Base-by-base conservation (phyloP, 768 basidiomycete genomes). In the Lanmaoa rubissima region DNA sequence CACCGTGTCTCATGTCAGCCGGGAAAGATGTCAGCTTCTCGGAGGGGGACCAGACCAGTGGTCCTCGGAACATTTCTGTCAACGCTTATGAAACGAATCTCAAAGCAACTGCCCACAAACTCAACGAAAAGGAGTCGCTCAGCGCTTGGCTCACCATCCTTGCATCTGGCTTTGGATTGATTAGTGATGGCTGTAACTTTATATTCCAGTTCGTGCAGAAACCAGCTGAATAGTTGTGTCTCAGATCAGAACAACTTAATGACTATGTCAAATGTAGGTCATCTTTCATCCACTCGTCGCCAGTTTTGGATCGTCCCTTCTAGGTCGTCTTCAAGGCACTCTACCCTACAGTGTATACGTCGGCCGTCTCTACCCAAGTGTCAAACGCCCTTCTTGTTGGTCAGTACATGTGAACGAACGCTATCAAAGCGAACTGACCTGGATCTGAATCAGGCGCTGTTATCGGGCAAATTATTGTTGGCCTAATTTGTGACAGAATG, bases 341-440 rank as follows among this genome's bases (percentile, higher is more conserved):
- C 14, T 88, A 89, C 65, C 83, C 85, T 4, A 75, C 69, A n/a
- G 73, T 75, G 4, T 90, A 90, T 65, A 88, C 84, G 0, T 67
- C 83, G 1, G 58, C 67, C 4, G 78, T 86, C 36, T 86, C 86
- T 7, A 91, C 89, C 4, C 79, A 82, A 34, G 84, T 90, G 3
- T 85, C 83, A 5, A 90, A 90, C 65, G 71, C 89, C 7, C 76
- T 90, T 19, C 80, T 88, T 55, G 79, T 90, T 57, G 88, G 87
- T 78, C 68, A 73, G 75, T 67, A 50, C 53, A 48, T 28, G 16
- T 19, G 26, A 40, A 45, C 26, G 31, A 54, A 35, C 21, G 14
- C 32, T 17, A 11, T 36, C 32, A n/a, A 41, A 26, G 26, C 2
- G 4, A 49, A 53, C 52, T 60, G 41, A 63, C 52, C 19, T 32